Evolutionary conservation across 176 grass and related monocot species (phyloP), one percentile per base, ranked within the genome.

Genomic region (Oryza meridionalis): DNA sequence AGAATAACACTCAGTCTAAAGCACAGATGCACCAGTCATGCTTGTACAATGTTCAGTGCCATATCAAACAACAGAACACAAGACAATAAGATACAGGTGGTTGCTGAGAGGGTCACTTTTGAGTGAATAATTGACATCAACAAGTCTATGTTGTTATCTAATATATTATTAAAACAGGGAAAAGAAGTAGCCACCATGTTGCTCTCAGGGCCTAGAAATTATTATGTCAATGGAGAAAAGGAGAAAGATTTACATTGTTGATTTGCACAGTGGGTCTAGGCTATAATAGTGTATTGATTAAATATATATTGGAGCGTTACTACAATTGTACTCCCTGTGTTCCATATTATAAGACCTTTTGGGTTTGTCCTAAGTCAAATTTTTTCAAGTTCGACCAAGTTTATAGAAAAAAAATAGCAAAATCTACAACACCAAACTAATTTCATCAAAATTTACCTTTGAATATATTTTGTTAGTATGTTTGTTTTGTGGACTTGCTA

Each of bases 1-100:
- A 35, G 17, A 81, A 68, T 46, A 22, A 67, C 72, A 81, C 19
- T 85, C 73, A 91, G 86, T 77, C 77, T 45, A 78, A 26, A 81
- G 59, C 16, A 22, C 70, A 75, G 75, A 67, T 73, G 67, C 66
- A 8, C 33, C 86, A 67, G 27, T 38, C 10, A 78, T 82, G 67
- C 10, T 61, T 86, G 73, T 26, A 29, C 24, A 77, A 11, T 47
- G 55, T 26, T 45, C 66, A 37, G 33, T 59, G 25, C 19, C 65
- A 77, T 44, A 77, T 67, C 14, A 59, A 77, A 74, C 22, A 65
- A 67, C 22, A 82, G 46, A 46, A 12, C 10, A 75, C 42, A 64
- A 42, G 22, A 61, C 65, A 78, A 78, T 62, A 65, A 58, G 53
- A 29, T n/a, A 83, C 67, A 16, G 26, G 11, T 68, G 14, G 43